A percentile compares a stretch with the other conserved stretches of the same genome.
Evolutionary conservation across 108 stramenopile genomes (phyloP).

Genomic region (Nitzschia putrida): DNA sequence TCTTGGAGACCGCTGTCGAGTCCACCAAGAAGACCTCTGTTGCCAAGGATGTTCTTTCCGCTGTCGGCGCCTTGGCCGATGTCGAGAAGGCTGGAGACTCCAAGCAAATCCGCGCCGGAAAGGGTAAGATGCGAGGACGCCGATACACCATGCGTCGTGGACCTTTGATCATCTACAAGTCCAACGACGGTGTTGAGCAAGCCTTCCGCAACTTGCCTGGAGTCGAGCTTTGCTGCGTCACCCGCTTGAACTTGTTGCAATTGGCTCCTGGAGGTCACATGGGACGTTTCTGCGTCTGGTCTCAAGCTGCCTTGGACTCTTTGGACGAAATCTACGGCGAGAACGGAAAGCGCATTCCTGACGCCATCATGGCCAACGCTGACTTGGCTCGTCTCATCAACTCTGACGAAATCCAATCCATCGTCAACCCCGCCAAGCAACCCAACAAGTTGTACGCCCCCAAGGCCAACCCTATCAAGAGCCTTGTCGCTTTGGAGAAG

Average conservation of each 20-base stretch:
- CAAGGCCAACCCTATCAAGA: slow-evolving; percentile 95
- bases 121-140: slow-evolving; percentile 99
- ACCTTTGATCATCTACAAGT: slow-evolving; percentile 94
- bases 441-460: slow-evolving; percentile 66
- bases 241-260: slow-evolving; percentile 94
- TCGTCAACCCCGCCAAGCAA: slow-evolving; percentile 86
- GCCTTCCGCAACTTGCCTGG: slow-evolving; percentile 98
- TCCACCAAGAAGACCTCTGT: slow-evolving; percentile 84
- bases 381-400: slow-evolving; percentile 98
- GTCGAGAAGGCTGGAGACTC: slow-evolving; percentile 95
- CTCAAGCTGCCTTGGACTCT: slow-evolving; percentile 93
- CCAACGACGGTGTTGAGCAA: slow-evolving; percentile 88
- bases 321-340: slow-evolving; percentile 94
- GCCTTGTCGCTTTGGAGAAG: slow-evolving; percentile 82
- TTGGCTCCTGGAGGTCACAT: slow-evolving; percentile 99
- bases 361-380: slow-evolving; percentile 93
- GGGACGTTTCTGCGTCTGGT: slow-evolving; percentile 98
- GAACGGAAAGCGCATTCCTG: slow-evolving; percentile 85
- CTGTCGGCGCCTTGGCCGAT: slow-evolving; percentile 93
- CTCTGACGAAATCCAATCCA: slow-evolving; percentile 96
- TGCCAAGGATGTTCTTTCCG: slow-evolving; percentile 88
- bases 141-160: slow-evolving; percentile 95
- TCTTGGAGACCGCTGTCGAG: slow-evolving; percentile 84
- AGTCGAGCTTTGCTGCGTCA: slow-evolving; percentile 94
- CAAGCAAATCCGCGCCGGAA: slow-evolving; percentile 94